Evolutionary conservation across 1,139 yeast species (phyloP).

Genomic region (Ogataea hybrid): DNA sequence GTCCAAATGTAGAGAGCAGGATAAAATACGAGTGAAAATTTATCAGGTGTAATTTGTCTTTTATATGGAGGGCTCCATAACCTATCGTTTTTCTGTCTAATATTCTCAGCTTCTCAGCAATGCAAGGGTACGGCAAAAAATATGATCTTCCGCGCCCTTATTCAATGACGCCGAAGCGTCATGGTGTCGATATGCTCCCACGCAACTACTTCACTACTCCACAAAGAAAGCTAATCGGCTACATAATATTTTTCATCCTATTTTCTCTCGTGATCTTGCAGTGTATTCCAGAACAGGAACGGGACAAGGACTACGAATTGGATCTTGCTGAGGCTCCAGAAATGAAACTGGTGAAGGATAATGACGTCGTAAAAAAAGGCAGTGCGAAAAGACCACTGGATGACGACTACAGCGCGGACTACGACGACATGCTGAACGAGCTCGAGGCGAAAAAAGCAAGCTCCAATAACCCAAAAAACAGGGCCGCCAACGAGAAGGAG

Average conservation of each 20-base stretch:
- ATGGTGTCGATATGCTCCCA: slow-evolving; percentile 20
- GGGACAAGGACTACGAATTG: slow-evolving; percentile 5
- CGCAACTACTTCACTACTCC: slow-evolving; percentile 40
- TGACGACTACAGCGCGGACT: slow-evolving; percentile 34
- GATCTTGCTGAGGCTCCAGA: background rate
- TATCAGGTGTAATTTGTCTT: background rate
- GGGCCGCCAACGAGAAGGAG: slow-evolving; percentile 3
- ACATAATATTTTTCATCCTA: slow-evolving; percentile 33
- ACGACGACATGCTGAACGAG: slow-evolving; percentile 38
- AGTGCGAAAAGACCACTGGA: slow-evolving; percentile 39
- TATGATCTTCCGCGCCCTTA: slow-evolving; percentile 32
- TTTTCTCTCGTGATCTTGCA: slow-evolving; percentile 33
- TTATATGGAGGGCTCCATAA: slow-evolving; percentile 5
- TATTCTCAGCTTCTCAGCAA: slow-evolving; percentile 6
- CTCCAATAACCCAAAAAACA: background rate
- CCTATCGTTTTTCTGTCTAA: background rate
- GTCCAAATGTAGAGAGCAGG: background rate
- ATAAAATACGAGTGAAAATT: background rate
- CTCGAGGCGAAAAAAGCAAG: slow-evolving; percentile 31
- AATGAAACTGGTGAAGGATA: slow-evolving; percentile 2
- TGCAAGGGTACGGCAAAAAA: slow-evolving; percentile 31
- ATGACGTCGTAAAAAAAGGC: slow-evolving; percentile 42
- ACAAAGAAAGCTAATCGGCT: slow-evolving; percentile 40
- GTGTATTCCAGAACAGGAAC: slow-evolving; percentile 24
- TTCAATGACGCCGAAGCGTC: slow-evolving; percentile 26